Evolutionary conservation across 495 filamentous ascomycete genomes (phyloP).

Genomic region (Talaromyces borbonicus): DNA sequence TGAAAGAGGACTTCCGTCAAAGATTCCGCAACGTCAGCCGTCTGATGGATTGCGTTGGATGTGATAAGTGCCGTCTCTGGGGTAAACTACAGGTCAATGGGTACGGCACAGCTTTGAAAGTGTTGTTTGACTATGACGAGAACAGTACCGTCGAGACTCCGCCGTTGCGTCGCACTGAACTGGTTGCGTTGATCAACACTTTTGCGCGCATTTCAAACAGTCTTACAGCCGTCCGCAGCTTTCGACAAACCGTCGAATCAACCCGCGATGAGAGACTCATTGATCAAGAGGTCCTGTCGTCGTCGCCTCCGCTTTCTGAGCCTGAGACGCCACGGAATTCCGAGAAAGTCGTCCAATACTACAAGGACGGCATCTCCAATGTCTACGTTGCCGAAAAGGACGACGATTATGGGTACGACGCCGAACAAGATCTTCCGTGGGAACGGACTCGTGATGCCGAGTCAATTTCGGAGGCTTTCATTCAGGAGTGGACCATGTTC

Average conservation of each 20-base stretch:
- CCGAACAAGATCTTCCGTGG: slow-evolving; percentile 22
- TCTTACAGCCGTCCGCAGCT: slow-evolving; percentile 61
- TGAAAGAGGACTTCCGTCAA: slow-evolving; percentile 97
- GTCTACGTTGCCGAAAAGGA: slow-evolving; percentile 36
- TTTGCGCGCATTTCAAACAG: slow-evolving; percentile 76
- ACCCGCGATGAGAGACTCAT: slow-evolving; percentile 26
- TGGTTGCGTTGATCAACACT: slow-evolving; percentile 92
- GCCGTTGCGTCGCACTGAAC: slow-evolving; percentile 71
- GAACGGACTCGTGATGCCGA: slow-evolving; percentile 24
- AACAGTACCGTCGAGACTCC: slow-evolving; percentile 65
- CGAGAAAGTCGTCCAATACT: slow-evolving; percentile 15
- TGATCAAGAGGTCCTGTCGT: slow-evolving; percentile 7
- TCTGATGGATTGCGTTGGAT: slow-evolving; percentile 97
- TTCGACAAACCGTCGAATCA: slow-evolving; percentile 50
- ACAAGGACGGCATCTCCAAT: slow-evolving; percentile 28
- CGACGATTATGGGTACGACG: slow-evolving; percentile 27
- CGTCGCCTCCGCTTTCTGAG: neutral
- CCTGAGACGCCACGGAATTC: slow-evolving; percentile 8
- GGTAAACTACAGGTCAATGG: slow-evolving; percentile 95
- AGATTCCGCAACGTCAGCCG: slow-evolving; percentile 93
- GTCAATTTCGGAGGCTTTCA: slow-evolving; percentile 47
- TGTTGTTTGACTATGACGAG: slow-evolving; percentile 90
- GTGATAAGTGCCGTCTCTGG: slow-evolving; percentile 97
- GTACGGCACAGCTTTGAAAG: slow-evolving; percentile 89
- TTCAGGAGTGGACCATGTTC: slow-evolving; percentile 52